Base-by-base conservation (phyloP, 2,329 filamentous ascomycete genomes). In the Xylariaceae sp. region DNA sequence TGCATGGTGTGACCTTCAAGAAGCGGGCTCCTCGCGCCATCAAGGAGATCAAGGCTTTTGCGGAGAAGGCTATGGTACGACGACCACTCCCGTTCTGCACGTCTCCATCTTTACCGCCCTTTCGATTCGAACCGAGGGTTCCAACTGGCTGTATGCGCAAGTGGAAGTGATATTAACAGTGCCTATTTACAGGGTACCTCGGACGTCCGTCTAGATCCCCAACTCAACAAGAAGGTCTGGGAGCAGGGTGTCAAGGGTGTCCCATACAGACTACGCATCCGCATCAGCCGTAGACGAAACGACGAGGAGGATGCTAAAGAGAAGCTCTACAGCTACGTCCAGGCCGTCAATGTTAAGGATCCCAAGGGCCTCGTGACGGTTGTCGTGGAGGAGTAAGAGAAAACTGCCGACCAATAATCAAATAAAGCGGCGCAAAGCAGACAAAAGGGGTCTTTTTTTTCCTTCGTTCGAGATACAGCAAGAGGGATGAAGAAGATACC, bases 141-240 rank as follows among this genome's bases (percentile, higher is more conserved):
- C 7, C 8, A 19, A 16, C 18, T 15, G 6, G 9, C n/a, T 8
- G 26, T n/a, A 26, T 29, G 29, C 15, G 36, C 39, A 36, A 49
- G 43, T n/a, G 19, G 42, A 36, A 40, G 21, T 12, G 9, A 8
- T 26, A 56, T 62, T 65, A 64, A 67, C 62, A 59, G 4, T 42
- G 19, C 42, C 57, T 26, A 56, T 53, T 58, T 49, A 56, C 68
- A 99, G 94, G 92, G 92, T 74, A 99, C 94, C 79, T 79, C 83
- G 72, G 94, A 99, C 75, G 94, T 99, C 80, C 94, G 94, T 71
- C 80, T 99, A 74, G 94, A 99, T 85, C 94, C 94, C 72, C 88
- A 94, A 81, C 81, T 99, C 73, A 99, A 99, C 88, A 99, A 99
- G 89, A 97, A 99, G 86, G 92, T 99, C 76, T 99, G 94, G 94